A percentile compares a stretch with the other conserved stretches of the same genome.
Conservation (phyloP, 2,329 filamentous ascomycete species). For the Bertia moriformis region DNA sequence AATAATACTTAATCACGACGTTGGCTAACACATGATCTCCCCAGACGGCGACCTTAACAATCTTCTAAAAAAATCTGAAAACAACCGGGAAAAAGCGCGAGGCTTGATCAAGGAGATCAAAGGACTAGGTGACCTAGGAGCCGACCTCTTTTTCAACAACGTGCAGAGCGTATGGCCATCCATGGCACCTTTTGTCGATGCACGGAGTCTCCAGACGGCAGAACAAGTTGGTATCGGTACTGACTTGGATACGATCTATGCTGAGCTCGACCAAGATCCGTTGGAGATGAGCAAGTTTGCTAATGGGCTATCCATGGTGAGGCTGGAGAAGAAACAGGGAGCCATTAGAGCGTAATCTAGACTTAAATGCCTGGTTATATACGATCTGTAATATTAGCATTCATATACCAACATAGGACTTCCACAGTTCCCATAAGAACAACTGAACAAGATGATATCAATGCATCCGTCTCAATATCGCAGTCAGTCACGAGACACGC, state of each 20-base stretch:
- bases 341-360: too few relatives aligned
- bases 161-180: background rate
- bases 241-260: background rate
- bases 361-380: too few relatives aligned
- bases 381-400: too few relatives aligned
- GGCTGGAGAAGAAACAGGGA: background rate
- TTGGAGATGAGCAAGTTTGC: background rate
- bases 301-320: background rate
- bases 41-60: background rate
- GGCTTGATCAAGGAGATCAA: background rate
- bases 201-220: background rate
- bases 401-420: too few relatives aligned
- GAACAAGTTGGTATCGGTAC: background rate
- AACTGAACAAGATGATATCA: too few relatives aligned
- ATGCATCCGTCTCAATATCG: too few relatives aligned
- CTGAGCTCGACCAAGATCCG: background rate
- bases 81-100: background rate
- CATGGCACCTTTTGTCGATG: background rate
- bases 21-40: background rate
- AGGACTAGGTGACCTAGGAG: background rate
- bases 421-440: too few relatives aligned
- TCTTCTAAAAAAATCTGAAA: background rate
- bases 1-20: background rate
- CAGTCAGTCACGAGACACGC: too few relatives aligned
- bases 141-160: conserved; percentile 1